These are phyloP conservation scores for Verruconis gallopava DNA, from an alignment of 2,329 filamentous ascomycete genomes.

Conservation along the genomic window DNA sequence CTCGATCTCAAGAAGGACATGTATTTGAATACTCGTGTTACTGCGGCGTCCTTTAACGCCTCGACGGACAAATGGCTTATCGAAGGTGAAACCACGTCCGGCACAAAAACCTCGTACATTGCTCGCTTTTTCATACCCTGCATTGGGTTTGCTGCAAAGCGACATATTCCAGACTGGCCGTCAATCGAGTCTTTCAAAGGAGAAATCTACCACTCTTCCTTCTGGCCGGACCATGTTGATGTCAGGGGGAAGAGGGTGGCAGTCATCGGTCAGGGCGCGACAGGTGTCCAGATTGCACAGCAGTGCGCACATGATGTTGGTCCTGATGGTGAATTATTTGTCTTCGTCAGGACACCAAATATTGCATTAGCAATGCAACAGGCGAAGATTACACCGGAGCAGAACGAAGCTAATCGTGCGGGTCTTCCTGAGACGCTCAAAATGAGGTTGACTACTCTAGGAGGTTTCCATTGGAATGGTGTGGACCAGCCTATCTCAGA, in stretches of 20 bases:
- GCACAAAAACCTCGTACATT: slow-evolving; percentile 15
- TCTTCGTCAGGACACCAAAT: slow-evolving; percentile 58
- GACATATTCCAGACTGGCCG: slow-evolving; percentile 30
- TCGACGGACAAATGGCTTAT: slow-evolving; percentile 21
- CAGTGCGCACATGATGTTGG: neutral
- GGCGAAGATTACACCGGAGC: slow-evolving; percentile 32
- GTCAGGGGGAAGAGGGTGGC: slow-evolving; percentile 27
- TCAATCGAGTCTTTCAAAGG: slow-evolving; percentile 26
- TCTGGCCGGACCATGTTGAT: slow-evolving; percentile 29
- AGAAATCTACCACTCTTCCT: slow-evolving; percentile 28
- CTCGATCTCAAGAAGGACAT: slow-evolving; percentile 1
- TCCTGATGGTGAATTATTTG: slow-evolving; percentile 19
- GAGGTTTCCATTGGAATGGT: slow-evolving; percentile 36
- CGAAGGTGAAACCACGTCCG: slow-evolving; percentile 23
- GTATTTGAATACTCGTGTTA: slow-evolving; percentile 32
- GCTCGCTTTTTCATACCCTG: slow-evolving; percentile 28
- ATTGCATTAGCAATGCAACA: slow-evolving; percentile 49
- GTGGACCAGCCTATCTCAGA: slow-evolving; percentile 25
- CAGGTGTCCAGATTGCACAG: slow-evolving; percentile 26
- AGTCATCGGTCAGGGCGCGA: slow-evolving; percentile 31
- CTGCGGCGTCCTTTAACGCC: slow-evolving; percentile 35
- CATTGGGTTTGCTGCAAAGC: slow-evolving; percentile 6
- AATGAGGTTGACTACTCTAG: neutral
- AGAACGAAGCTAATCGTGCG: slow-evolving; percentile 23
- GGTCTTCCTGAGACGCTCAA: neutral